phyloP scores from a whole-genome alignment of 768 basidiomycete genomes.

The Clitopilus hobsonii region DNA sequence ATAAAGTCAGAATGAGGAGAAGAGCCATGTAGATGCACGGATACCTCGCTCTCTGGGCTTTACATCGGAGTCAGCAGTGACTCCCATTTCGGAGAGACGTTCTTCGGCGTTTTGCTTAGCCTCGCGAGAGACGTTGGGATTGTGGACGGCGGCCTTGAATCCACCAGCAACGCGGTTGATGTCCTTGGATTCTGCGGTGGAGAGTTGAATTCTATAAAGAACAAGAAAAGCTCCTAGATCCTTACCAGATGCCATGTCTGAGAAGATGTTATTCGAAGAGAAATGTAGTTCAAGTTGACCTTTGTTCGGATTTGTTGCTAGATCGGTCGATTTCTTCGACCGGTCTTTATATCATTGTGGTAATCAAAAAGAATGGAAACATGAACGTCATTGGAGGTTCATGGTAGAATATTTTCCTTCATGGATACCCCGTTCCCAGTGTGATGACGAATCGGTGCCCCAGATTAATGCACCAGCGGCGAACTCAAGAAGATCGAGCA shows the following conservation, averaged over 20 bases:
- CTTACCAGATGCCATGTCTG: not conserved
- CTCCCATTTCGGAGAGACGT: conserved; percentile 35
- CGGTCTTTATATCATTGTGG: too few relatives aligned
- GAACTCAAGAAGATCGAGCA: not conserved
- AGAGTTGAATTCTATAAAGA: not conserved
- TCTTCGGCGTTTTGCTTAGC: conserved; percentile 46
- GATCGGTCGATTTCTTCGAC: too few relatives aligned
- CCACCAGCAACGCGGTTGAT: conserved; percentile 33
- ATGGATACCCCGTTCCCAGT: not conserved
- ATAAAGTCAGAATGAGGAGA: too few relatives aligned
- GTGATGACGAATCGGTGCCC: not conserved
- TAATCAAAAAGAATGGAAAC: too few relatives aligned
- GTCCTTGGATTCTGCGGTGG: conserved; percentile 8
- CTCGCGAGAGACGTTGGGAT: conserved; percentile 52
- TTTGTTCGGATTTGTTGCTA: too few relatives aligned
- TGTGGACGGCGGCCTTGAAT: conserved; percentile 53
- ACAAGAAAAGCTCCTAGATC: not conserved
- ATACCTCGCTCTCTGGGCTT: not conserved
- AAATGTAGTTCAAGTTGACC: too few relatives aligned
- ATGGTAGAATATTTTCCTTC: not conserved
- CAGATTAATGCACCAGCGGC: not conserved
- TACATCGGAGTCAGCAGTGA: not conserved
- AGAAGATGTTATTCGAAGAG: not conserved
- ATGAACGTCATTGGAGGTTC: not conserved
- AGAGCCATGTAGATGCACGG: not conserved